Evolutionary conservation across 306 rosid species (phyloP).

Genomic region (Lupinus albus): DNA sequence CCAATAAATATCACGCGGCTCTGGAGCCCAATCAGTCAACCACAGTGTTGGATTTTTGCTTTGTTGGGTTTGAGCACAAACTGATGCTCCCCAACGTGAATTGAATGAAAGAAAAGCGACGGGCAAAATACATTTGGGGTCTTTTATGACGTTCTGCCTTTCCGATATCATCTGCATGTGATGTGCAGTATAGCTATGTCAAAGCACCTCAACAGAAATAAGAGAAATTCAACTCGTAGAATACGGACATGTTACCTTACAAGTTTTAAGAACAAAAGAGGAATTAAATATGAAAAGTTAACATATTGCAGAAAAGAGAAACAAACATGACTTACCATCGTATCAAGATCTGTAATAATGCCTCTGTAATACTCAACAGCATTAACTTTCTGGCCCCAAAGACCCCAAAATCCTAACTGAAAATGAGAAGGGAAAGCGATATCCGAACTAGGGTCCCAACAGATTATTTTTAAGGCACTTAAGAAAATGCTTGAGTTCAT

Average conservation of each 20-base stretch:
- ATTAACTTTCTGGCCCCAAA: constrained; percentile 71
- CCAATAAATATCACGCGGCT: constrained; percentile 89
- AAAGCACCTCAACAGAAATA: constrained; percentile 33
- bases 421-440: constrained; percentile 35
- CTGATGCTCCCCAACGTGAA: constrained; percentile 95
- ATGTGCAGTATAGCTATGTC: neutral
- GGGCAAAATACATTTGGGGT: constrained; percentile 73
- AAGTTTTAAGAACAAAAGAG: neutral
- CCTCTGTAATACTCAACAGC: constrained; percentile 79
- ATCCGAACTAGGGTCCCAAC: constrained; percentile 32
- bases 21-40: constrained; percentile 97
- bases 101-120: constrained; percentile 88
- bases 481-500: constrained; percentile 28
- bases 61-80: constrained; percentile 97
- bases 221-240: constrained; percentile 9
- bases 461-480: neutral
- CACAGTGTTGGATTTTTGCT: constrained; percentile 91
- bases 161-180: constrained; percentile 68
- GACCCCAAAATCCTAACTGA: constrained; percentile 71
- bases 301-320: constrained; percentile 34
- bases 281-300: constrained; percentile 4
- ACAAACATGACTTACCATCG: constrained; percentile 52
- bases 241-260: neutral
- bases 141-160: constrained; percentile 79
- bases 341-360: constrained; percentile 64